Evolutionary conservation across 495 filamentous ascomycete species (phyloP).

Genomic region (Lasiosphaeria miniovina): DNA sequence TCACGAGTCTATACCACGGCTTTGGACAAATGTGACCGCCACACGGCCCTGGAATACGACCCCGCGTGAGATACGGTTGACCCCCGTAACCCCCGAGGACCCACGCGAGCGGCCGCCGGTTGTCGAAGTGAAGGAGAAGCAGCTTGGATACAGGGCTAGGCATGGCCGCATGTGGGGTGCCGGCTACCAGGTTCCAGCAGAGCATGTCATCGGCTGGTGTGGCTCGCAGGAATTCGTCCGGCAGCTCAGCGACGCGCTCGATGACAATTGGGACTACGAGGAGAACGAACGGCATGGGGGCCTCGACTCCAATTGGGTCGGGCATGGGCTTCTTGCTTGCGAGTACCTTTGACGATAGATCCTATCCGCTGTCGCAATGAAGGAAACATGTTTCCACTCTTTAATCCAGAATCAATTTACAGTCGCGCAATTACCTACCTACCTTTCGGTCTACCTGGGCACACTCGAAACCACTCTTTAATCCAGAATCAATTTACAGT

Average conservation of each 20-base stretch:
- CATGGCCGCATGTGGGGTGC: neutral
- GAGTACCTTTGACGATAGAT: slow-evolving; percentile 4
- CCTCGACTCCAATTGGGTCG: neutral
- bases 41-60: slow-evolving; percentile 16
- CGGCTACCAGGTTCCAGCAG: neutral
- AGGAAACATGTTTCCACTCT: too few relatives aligned
- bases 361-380: too few relatives aligned
- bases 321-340: slow-evolving; percentile 12
- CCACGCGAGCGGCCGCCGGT: slow-evolving; percentile 14
- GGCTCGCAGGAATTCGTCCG: slow-evolving; percentile 7
- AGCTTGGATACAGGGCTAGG: neutral
- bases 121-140: slow-evolving; percentile 7
- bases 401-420: too few relatives aligned
- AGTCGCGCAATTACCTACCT: too few relatives aligned
- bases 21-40: neutral
- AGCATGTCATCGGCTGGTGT: neutral
- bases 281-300: neutral
- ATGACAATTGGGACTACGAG: neutral
- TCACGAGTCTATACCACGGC: too few relatives aligned
- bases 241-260: neutral
- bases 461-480: too few relatives aligned
- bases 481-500: too few relatives aligned
- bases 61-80: slow-evolving; percentile 4
- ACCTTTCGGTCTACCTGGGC: too few relatives aligned
- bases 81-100: neutral